Evolutionary conservation across 257 asterid species (phyloP).

Genomic region (Capsicum rhomboideum): DNA sequence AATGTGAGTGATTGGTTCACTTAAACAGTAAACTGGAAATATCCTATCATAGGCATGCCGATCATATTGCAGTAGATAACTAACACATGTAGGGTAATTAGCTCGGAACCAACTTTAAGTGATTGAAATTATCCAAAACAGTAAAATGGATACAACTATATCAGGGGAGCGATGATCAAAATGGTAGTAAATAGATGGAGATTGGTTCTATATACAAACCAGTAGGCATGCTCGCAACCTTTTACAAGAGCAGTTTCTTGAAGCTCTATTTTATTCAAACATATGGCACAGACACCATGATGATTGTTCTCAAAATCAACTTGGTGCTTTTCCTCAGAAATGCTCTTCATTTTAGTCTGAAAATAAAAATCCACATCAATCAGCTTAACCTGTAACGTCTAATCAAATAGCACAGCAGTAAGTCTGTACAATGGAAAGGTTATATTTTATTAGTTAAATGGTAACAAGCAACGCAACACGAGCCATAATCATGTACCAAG

Average conservation of each 20-base stretch:
- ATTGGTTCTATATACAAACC: constrained; percentile 45
- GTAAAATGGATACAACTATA: not conserved
- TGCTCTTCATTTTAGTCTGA: constrained; percentile 29
- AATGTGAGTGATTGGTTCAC: not conserved
- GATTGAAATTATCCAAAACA: not conserved
- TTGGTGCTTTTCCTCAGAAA: constrained; percentile 23
- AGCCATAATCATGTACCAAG: not conserved
- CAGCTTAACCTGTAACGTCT: not conserved
- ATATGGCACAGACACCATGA: constrained; percentile 72
- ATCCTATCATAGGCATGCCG: not conserved
- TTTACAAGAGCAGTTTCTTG: constrained; percentile 91
- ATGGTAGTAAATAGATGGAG: constrained; percentile 5
- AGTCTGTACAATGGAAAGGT: not conserved
- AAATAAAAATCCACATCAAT: constrained; percentile 13
- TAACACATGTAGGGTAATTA: not conserved
- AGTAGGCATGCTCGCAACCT: constrained; percentile 99
- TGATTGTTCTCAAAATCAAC: constrained; percentile 22
- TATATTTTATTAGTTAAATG: not conserved
- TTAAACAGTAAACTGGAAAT: not conserved
- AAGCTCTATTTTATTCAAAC: constrained; percentile 63
- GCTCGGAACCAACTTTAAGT: not conserved
- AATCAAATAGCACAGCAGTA: not conserved
- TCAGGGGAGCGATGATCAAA: not conserved
- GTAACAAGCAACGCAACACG: not conserved
- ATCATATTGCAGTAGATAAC: not conserved